A percentile compares a stretch with the other conserved stretches of the same genome.
phyloP scores from a whole-genome alignment of 1,284 basidiomycete species.

The Pseudozyma sp. region DNA sequence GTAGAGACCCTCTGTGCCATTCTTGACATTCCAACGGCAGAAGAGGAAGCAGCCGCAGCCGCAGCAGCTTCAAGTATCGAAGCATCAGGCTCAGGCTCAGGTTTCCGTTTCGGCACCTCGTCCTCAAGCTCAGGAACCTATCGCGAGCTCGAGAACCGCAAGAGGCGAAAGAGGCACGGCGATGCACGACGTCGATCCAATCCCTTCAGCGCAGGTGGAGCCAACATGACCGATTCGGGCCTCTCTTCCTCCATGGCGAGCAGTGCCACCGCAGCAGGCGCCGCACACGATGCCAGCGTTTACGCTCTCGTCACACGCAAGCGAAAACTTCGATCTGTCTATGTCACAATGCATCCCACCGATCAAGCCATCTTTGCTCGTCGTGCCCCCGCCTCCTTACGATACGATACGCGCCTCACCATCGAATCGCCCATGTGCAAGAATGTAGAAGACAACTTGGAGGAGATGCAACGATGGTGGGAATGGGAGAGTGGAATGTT shows the following conservation, averaged over 20 bases:
- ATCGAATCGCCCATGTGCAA: constrained; percentile 48
- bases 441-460: constrained; percentile 44
- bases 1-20: constrained; percentile 50
- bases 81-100: constrained; percentile 29
- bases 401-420: constrained; percentile 40
- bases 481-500: constrained; percentile 51
- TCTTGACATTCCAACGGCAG: constrained; percentile 48
- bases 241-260: constrained; percentile 36
- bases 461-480: constrained; percentile 54
- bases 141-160: constrained; percentile 34
- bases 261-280: constrained; percentile 19
- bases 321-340: constrained; percentile 48
- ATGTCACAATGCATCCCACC: constrained; percentile 44
- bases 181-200: constrained; percentile 43
- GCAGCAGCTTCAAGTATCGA: constrained; percentile 29
- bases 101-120: constrained; percentile 37
- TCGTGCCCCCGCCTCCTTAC: constrained; percentile 39
- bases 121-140: constrained; percentile 46
- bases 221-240: constrained; percentile 31
- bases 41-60: constrained; percentile 41
- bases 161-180: constrained; percentile 37
- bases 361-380: constrained; percentile 53
- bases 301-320: constrained; percentile 47
- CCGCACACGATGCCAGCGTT: constrained; percentile 38
- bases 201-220: constrained; percentile 29